A percentile compares a stretch with the other conserved stretches of the same genome.
Evolutionary conservation across 2,329 filamentous ascomycete species (phyloP).

Genomic region (Apiospora pterosperma): DNA sequence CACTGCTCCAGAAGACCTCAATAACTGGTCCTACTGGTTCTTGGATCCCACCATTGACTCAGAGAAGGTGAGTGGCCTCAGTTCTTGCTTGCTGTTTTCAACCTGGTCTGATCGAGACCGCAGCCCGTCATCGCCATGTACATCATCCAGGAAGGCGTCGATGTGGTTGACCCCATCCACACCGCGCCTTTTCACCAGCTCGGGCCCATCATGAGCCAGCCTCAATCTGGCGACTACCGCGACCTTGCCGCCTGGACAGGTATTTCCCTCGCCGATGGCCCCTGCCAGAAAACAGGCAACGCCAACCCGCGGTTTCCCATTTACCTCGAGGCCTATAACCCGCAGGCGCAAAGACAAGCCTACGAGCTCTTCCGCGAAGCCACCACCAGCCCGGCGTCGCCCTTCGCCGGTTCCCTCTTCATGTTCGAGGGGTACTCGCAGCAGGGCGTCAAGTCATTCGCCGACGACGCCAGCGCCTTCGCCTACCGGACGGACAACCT

Average conservation of each 20-base stretch:
- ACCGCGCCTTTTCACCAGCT: constrained; percentile 40
- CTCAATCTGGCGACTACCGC: constrained; percentile 37
- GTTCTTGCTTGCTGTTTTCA: not conserved
- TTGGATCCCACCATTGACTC: constrained; percentile 38
- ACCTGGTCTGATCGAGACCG: not conserved
- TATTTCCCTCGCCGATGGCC: constrained; percentile 30
- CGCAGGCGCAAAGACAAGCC: constrained; percentile 21
- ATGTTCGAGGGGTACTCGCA: constrained; percentile 55
- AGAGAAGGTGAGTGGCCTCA: constrained; percentile 27
- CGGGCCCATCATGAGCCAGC: constrained; percentile 27
- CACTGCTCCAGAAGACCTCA: constrained; percentile 37
- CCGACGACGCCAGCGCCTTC: constrained; percentile 37
- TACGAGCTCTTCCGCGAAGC: constrained; percentile 31
- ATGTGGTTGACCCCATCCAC: constrained; percentile 35
- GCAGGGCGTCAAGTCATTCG: constrained; percentile 37
- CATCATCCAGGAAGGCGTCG: constrained; percentile 40
- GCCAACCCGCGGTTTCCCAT: constrained; percentile 42
- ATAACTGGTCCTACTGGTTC: constrained; percentile 49
- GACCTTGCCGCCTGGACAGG: constrained; percentile 42
- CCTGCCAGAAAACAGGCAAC: constrained; percentile 38
- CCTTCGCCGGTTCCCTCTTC: constrained; percentile 40
- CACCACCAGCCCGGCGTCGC: constrained; percentile 17
- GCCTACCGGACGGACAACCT: constrained; percentile 42
- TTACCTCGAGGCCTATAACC: constrained; percentile 36
- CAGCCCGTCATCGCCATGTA: constrained; percentile 38